These are phyloP conservation scores for Linnemannia elongata DNA, from an alignment of 192 early-diverging fungal genomes.

Conservation along the genomic window DNA sequence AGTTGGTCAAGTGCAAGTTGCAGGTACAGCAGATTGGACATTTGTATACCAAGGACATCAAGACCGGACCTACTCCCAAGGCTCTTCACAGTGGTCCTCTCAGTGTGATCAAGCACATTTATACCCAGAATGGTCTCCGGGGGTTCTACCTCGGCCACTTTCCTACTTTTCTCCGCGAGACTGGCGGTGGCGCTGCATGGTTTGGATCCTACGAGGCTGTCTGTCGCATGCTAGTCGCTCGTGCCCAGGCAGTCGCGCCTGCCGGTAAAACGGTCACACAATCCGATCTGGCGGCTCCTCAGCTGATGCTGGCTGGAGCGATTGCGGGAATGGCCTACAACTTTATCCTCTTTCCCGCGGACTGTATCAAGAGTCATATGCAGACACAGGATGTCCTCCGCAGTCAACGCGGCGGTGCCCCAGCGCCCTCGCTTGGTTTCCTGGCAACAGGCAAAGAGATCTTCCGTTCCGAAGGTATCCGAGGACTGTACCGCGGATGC, in stretches of 20 bases:
- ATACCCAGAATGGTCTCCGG: constrained; percentile 59
- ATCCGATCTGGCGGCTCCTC: constrained; percentile 75
- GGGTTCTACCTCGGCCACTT: constrained; percentile 87
- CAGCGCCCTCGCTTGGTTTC: constrained; percentile 61
- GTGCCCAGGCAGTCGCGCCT: constrained; percentile 21
- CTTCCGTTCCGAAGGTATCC: constrained; percentile 82
- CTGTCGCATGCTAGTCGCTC: constrained; percentile 54
- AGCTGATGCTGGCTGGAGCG: constrained; percentile 91
- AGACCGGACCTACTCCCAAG: constrained; percentile 15
- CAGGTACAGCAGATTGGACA: constrained; percentile 85
- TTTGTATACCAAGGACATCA: constrained; percentile 40
- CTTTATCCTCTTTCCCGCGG: constrained; percentile 89
- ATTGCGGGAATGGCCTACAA: constrained; percentile 94
- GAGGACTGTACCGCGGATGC: constrained; percentile 92
- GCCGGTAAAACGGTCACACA: constrained; percentile 63
- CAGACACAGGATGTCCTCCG: constrained; percentile 84
- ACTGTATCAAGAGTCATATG: constrained; percentile 94
- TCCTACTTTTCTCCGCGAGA: constrained; percentile 90
- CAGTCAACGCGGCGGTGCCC: constrained; percentile 21
- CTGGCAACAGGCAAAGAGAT: constrained; percentile 73
- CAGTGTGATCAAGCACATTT: constrained; percentile 60
- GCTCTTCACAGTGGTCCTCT: constrained; percentile 61
- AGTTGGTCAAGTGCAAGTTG: constrained; percentile 96
- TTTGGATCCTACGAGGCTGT: constrained; percentile 95
- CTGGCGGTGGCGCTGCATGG: constrained; percentile 94